Evolutionary conservation across 306 rosid genomes (phyloP).

Genomic region (Psophocarpus tetragonolobus): DNA sequence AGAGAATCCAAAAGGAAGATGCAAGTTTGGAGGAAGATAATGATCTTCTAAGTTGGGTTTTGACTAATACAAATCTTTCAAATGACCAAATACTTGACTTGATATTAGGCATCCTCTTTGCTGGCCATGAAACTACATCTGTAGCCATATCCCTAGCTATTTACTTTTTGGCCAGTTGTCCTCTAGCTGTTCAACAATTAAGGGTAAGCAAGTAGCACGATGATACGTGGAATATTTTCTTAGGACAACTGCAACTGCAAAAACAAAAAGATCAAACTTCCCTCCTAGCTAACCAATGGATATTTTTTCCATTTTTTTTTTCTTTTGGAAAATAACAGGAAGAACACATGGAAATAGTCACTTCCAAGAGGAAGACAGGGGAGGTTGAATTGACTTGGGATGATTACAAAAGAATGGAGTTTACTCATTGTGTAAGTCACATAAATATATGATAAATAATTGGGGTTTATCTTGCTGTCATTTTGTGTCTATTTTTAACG

Average conservation of each 20-base stretch:
- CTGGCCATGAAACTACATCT: slow-evolving; percentile 93
- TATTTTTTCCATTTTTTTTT: background rate
- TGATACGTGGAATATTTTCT: slow-evolving; percentile 15
- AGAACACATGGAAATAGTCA: slow-evolving; percentile 70
- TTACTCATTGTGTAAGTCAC: slow-evolving; percentile 87
- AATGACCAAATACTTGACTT: slow-evolving; percentile 93
- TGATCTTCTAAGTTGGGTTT: slow-evolving; percentile 88
- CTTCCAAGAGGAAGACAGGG: slow-evolving; percentile 61
- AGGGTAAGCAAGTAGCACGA: slow-evolving; percentile 47
- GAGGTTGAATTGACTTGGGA: slow-evolving; percentile 83
- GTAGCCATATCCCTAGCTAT: slow-evolving; percentile 81
- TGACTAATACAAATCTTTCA: slow-evolving; percentile 78
- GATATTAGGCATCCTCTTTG: slow-evolving; percentile 82
- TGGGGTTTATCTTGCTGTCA: background rate
- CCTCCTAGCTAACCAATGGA: background rate
- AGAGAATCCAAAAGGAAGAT: slow-evolving; percentile 25
- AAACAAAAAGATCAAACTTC: background rate
- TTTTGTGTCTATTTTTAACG: no score
- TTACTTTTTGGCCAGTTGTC: slow-evolving; percentile 72
- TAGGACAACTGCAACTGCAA: background rate
- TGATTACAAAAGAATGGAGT: slow-evolving; percentile 90
- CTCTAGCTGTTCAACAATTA: slow-evolving; percentile 61
- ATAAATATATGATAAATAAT: background rate
- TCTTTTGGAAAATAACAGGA: slow-evolving; percentile 46
- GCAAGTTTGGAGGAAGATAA: slow-evolving; percentile 52